A percentile compares a stretch with the other conserved stretches of the same genome.
phyloP scores from a whole-genome alignment of 2,329 filamentous ascomycete species.

The Monilinia vaccinii-corymbosi region DNA sequence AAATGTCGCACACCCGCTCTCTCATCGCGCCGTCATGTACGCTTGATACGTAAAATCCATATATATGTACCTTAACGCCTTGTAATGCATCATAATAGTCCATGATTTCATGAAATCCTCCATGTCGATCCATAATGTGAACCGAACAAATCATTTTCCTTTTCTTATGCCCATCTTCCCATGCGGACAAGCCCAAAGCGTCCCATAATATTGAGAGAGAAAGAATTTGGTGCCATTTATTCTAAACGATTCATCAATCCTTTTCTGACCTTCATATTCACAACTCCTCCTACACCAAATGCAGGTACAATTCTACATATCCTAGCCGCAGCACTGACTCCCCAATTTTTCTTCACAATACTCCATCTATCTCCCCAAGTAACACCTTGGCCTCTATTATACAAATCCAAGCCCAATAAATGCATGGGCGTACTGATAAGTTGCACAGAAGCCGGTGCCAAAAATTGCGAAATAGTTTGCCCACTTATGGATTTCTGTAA shows the following conservation, averaged over 20 bases:
- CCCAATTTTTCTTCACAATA: slow-evolving; percentile 67
- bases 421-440: slow-evolving; percentile 75
- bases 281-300: slow-evolving; percentile 80
- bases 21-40: not conserved
- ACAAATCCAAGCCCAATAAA: slow-evolving; percentile 75
- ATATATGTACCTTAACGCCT: slow-evolving; percentile 3
- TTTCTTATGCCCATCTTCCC: not conserved
- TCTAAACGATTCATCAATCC: slow-evolving; percentile 43
- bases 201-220: not conserved
- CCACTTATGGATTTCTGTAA: slow-evolving; percentile 42
- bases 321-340: slow-evolving; percentile 61
- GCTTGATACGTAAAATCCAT: not conserved
- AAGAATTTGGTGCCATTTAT: not conserved
- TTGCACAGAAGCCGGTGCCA: slow-evolving; percentile 71
- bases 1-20: not conserved
- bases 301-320: slow-evolving; percentile 82
- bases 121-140: not conserved
- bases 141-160: not conserved
- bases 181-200: not conserved
- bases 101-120: not conserved
- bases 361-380: slow-evolving; percentile 51
- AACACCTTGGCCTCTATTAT: slow-evolving; percentile 52
- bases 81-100: not conserved
- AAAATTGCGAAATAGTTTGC: slow-evolving; percentile 65
- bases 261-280: slow-evolving; percentile 65